A percentile compares a stretch with the other conserved stretches of the same genome.
These are phyloP conservation scores for Chlorella sp. DNA, from an alignment of 139 green algal species.

Conservation along the genomic window DNA sequence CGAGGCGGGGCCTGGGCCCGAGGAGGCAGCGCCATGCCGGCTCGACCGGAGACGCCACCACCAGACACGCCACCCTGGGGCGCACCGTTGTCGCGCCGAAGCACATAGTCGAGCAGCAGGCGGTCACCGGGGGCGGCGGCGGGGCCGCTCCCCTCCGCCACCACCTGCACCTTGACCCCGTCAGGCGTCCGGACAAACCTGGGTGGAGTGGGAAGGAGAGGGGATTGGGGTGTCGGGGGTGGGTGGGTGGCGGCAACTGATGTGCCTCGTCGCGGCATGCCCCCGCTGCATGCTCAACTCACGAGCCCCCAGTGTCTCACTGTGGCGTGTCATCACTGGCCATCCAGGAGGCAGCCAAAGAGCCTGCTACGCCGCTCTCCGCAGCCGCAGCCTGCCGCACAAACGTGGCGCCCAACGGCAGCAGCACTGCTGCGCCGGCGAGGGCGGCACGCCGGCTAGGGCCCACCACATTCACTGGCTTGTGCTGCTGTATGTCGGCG, in stretches of 20 bases:
- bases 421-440: no score
- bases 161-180: conserved; percentile 57
- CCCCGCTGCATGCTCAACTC: not conserved
- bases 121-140: conserved; percentile 44
- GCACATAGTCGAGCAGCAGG: conserved; percentile 77
- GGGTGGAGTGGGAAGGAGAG: not conserved
- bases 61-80: not conserved
- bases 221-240: no score
- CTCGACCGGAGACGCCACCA: not conserved
- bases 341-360: not conserved
- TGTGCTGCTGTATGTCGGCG: no score
- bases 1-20: not conserved
- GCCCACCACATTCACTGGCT: no score
- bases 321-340: not conserved
- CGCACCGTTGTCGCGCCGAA: conserved; percentile 51
- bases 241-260: no score
- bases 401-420: no score
- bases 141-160: conserved; percentile 28
- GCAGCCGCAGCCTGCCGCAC: no score
- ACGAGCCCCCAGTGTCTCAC: not conserved
- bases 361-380: no score
- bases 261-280: no score
- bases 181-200: conserved; percentile 49
- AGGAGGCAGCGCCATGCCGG: not conserved
- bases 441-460: no score